phyloP scores from a whole-genome alignment of 2,329 filamentous ascomycete genomes.

The Paecilomyces sp. region DNA sequence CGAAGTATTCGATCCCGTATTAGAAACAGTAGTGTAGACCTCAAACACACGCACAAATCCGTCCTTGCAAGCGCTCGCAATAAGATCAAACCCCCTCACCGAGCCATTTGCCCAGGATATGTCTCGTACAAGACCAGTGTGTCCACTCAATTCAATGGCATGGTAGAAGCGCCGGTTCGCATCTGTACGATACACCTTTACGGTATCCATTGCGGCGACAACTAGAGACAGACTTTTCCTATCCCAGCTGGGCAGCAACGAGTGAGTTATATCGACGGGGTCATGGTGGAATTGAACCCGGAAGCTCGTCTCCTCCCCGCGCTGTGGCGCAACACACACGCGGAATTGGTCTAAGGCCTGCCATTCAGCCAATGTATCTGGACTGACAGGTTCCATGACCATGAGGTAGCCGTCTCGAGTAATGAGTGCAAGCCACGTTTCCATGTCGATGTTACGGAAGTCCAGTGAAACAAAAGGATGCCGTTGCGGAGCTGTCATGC shows the following conservation, averaged over 20 bases:
- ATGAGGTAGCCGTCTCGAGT: slow-evolving; percentile 73
- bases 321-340: slow-evolving; percentile 61
- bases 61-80: slow-evolving; percentile 90
- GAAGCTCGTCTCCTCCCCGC: slow-evolving; percentile 84
- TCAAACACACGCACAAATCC: slow-evolving; percentile 86
- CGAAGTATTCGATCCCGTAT: slow-evolving; percentile 17
- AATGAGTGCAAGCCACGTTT: slow-evolving; percentile 79
- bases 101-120: slow-evolving; percentile 90
- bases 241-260: slow-evolving; percentile 72
- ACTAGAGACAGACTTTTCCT: slow-evolving; percentile 72
- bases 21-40: slow-evolving; percentile 30
- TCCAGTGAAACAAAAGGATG: slow-evolving; percentile 69
- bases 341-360: slow-evolving; percentile 67
- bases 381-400: slow-evolving; percentile 77
- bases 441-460: slow-evolving; percentile 74
- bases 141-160: slow-evolving; percentile 66
- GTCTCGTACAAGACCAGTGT: slow-evolving; percentile 73
- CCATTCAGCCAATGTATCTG: slow-evolving; percentile 74
- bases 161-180: slow-evolving; percentile 74
- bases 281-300: slow-evolving; percentile 84
- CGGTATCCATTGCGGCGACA: slow-evolving; percentile 76
- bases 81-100: slow-evolving; percentile 79
- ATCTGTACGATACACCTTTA: slow-evolving; percentile 75
- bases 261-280: slow-evolving; percentile 62
- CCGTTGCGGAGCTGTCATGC: slow-evolving; percentile 60